Evolutionary conservation across 2,329 filamentous ascomycete genomes (phyloP).

Genomic region (Diaporthe batatas): DNA sequence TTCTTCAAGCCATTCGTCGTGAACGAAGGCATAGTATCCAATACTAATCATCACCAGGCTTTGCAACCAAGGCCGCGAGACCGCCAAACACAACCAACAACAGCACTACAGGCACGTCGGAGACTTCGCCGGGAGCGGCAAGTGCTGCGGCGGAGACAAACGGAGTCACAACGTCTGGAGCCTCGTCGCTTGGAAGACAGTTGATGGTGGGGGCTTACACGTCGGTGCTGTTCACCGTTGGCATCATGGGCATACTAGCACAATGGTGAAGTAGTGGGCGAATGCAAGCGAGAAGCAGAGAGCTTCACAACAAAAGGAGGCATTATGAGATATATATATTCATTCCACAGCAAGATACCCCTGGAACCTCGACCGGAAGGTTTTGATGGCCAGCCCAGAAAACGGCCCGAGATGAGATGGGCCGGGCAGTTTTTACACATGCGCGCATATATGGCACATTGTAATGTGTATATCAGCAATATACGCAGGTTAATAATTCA

Average conservation of each 20-base stretch:
- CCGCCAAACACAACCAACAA: constrained; percentile 38
- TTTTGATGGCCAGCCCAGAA: constrained; percentile 17
- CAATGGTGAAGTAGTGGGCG: constrained; percentile 38
- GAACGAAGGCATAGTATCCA: background rate
- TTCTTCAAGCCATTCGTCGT: background rate
- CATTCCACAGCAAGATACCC: constrained; percentile 40
- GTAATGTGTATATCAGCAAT: constrained; percentile 41
- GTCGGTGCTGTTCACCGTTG: constrained; percentile 46
- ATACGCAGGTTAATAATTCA: constrained; percentile 33
- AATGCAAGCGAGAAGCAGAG: background rate
- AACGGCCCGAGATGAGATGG: constrained; percentile 1
- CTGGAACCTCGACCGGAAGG: constrained; percentile 30
- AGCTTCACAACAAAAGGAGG: constrained; percentile 7
- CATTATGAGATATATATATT: constrained; percentile 32
- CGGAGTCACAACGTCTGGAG: constrained; percentile 45
- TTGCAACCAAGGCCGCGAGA: constrained; percentile 52
- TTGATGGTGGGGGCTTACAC: constrained; percentile 44
- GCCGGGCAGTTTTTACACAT: constrained; percentile 4
- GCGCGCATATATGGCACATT: constrained; percentile 41
- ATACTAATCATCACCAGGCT: constrained; percentile 48
- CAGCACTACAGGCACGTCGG: constrained; percentile 18
- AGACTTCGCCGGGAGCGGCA: constrained; percentile 38
- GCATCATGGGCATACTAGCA: constrained; percentile 45
- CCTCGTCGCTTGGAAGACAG: constrained; percentile 46
- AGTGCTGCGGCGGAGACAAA: constrained; percentile 46